A percentile compares a stretch with the other conserved stretches of the same genome.
These are phyloP conservation scores for Phellinidium pouzarii DNA, from an alignment of 1,284 basidiomycete species.

Conservation along the genomic window DNA sequence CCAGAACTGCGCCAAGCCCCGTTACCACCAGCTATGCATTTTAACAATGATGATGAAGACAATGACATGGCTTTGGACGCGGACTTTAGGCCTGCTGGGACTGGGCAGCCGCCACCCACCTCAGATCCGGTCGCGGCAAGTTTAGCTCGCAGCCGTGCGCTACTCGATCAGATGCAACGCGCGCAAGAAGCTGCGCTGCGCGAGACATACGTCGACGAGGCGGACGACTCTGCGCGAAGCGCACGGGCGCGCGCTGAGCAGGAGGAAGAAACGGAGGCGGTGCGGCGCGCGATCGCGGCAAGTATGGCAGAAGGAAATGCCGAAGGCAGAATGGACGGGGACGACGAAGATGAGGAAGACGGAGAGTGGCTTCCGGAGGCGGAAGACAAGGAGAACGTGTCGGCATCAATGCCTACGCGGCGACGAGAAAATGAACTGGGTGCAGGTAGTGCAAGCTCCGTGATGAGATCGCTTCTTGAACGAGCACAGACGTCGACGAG, in stretches of 20 bases:
- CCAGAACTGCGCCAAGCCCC: conserved; percentile 11
- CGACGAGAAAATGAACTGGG: conserved; percentile 6
- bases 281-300: conserved; percentile 62
- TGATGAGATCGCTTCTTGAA: too few species aligned
- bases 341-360: conserved; percentile 24
- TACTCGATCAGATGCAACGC: conserved; percentile 59
- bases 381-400: conserved; percentile 20
- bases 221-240: conserved; percentile 25
- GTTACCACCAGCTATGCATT: neutral
- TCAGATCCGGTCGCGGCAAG: conserved; percentile 60
- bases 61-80: conserved; percentile 3
- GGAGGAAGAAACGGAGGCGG: conserved; percentile 53
- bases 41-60: conserved; percentile 10
- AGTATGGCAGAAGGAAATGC: conserved; percentile 34
- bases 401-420: conserved; percentile 14
- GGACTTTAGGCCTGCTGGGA: conserved; percentile 19
- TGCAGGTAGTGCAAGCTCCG: conserved; percentile 1
- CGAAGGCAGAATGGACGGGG: conserved; percentile 1
- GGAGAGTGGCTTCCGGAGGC: conserved; percentile 26
- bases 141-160: conserved; percentile 53
- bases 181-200: conserved; percentile 64
- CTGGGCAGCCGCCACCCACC: conserved; percentile 27
- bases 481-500: conserved; percentile 11
- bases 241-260: conserved; percentile 22
- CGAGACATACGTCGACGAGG: conserved; percentile 47